Evolutionary conservation across 768 basidiomycete species (phyloP), one percentile per base, ranked within the genome.

Genomic region (Naganishia vaughanmartiniae): DNA sequence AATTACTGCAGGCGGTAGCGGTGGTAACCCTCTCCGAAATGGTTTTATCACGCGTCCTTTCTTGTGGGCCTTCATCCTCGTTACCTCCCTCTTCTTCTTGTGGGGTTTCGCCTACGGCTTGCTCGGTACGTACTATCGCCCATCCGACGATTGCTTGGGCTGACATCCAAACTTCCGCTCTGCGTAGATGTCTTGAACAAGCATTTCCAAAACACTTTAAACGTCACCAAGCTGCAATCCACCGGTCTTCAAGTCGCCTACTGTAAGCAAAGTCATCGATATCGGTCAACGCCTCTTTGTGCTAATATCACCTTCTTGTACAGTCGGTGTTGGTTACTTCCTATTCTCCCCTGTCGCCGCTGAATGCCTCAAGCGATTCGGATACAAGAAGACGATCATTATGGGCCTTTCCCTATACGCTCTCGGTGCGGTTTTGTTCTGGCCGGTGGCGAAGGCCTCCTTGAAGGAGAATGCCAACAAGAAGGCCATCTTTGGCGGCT

Each of bases 181-280:
- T 24, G 24, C 48, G 21, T 36, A 63, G 73, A 77, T 71, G 73
- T 73, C 65, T 69, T 79, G 58, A 80, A 77, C 79, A 86, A 88
- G 56, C 89, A 90, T 81, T 90, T 90, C 81, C 89, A 90, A 82
- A 79, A 79, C 2, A 85, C 89, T 46, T 89, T 90, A 76, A 83
- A 83, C 14, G 89, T 91, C 77, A 81, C 83, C 46, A 89, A 88
- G 78, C 83, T 88, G 31, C 86, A 89, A 80, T 89, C 89, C 66
- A 89, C 90, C 7, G 83, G 90, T 72, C 84, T 91, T 68, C 89
- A 90, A 74, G 83, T 90, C 28, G 88, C 89, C 5, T 90, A 89
- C 76, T 89, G 75, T 79, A 66, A 76, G 81, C 73, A 76, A 79
- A 72, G 73, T 77, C 71, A 76, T 75, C 65, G 80, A 70, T 75